These are phyloP conservation scores for Xylogone sp. DNA, from an alignment of 2,329 filamentous ascomycete species.

Conservation along the genomic window DNA sequence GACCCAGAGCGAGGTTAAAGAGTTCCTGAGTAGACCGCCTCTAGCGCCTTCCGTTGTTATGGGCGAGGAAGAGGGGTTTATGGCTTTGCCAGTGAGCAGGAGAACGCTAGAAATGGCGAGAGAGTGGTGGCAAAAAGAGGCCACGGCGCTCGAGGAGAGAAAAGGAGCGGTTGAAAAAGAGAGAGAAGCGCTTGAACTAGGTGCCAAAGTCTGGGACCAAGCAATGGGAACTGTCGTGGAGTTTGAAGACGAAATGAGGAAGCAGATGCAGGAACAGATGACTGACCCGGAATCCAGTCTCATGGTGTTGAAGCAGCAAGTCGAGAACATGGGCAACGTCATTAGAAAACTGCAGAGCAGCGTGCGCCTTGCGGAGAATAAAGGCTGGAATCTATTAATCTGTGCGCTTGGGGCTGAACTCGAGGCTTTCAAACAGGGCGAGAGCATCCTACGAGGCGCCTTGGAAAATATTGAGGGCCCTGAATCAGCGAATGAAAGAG, in stretches of 20 bases:
- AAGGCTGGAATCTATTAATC: conserved; percentile 70
- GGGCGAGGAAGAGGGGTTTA: conserved; percentile 39
- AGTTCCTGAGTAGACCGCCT: conserved; percentile 56
- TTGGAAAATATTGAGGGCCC: conserved; percentile 17
- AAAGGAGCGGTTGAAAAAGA: conserved; percentile 57
- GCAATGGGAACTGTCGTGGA: conserved; percentile 54
- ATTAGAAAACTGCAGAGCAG: conserved; percentile 52
- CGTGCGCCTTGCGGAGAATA: conserved; percentile 51
- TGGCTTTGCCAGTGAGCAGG: conserved; percentile 58
- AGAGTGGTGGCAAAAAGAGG: conserved; percentile 66
- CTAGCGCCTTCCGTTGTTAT: conserved; percentile 18
- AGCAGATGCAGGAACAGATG: conserved; percentile 42
- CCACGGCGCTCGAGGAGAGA: conserved; percentile 49
- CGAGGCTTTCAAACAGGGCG: conserved; percentile 61
- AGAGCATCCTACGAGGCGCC: conserved; percentile 45
- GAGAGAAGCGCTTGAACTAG: conserved; percentile 62
- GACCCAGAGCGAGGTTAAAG: conserved; percentile 58
- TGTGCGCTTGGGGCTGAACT: conserved; percentile 73
- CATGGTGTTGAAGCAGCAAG: conserved; percentile 38
- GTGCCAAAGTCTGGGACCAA: conserved; percentile 62
- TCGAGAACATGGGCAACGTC: conserved; percentile 53
- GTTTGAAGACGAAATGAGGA: conserved; percentile 63
- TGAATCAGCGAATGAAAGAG: not conserved
- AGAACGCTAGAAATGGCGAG: conserved; percentile 68
- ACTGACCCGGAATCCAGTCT: conserved; percentile 31